Conservation (phyloP, 164 flowering plant genomes). For the Santalum album region DNA sequence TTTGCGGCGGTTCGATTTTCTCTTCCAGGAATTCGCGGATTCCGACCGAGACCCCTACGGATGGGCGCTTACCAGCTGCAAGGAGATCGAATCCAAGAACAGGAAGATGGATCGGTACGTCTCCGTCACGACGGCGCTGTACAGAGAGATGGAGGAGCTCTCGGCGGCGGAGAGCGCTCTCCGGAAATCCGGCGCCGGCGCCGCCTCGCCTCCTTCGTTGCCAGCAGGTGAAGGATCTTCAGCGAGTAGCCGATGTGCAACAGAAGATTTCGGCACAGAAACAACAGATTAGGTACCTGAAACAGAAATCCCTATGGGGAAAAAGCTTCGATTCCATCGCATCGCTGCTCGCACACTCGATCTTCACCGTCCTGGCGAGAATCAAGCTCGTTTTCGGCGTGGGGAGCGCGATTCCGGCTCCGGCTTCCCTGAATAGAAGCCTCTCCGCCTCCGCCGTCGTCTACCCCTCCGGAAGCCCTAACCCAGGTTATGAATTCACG, state of each 20-base stretch:
- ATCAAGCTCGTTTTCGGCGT: conserved; percentile 65
- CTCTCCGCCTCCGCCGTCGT: conserved; percentile 74
- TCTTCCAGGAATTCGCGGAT: conserved; percentile 47
- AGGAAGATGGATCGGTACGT: conserved; percentile 57
- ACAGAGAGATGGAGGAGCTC: conserved; percentile 62
- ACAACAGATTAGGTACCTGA: conserved; percentile 57
- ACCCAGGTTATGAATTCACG: conserved; percentile 15
- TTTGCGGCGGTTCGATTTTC: conserved; percentile 33
- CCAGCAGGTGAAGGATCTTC: conserved; percentile 24
- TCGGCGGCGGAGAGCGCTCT: conserved; percentile 32
- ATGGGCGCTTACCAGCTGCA: conserved; percentile 41
- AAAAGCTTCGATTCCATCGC: conserved; percentile 50
- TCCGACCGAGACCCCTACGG: conserved; percentile 39
- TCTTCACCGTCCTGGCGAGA: conserved; percentile 58
- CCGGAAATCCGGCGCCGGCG: conserved; percentile 13
- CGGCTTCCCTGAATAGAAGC: conserved; percentile 33
- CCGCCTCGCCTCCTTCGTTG: conserved; percentile 13
- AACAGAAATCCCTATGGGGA: conserved; percentile 67
- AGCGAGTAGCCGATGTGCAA: conserved; percentile 45
- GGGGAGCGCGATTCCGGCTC: conserved; percentile 13
- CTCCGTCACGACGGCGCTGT: conserved; percentile 32
- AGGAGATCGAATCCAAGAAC: conserved; percentile 43
- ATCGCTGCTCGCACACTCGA: conserved; percentile 35
- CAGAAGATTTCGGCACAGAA: conserved; percentile 60
- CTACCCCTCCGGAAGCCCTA: conserved; percentile 35